Base-by-base conservation (phyloP, 768 basidiomycete genomes). In the Tulasnella sp. region DNA sequence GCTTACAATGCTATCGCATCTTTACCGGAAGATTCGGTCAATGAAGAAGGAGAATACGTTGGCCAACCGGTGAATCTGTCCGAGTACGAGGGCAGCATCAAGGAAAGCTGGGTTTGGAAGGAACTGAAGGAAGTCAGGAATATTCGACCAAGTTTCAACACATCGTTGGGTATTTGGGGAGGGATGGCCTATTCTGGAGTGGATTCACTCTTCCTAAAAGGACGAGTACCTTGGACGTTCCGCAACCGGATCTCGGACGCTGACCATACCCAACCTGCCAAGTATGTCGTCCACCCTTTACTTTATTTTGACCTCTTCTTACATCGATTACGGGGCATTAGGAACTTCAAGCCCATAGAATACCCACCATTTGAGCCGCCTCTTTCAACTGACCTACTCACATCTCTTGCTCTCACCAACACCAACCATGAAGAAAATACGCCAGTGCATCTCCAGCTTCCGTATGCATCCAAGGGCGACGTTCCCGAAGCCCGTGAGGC, bases 381-480 rank as follows among this genome's bases (percentile, higher is more conserved):
- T 8, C 85, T 99, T 17, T 94, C 93, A 6, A 98, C 97, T 37
- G 97, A 99, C 82, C 85, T 99, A 80, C 86, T 99, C 82, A 99
- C 94, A 0, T 92, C 92, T 40, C 87, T 99, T 45, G 87, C 93
- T 2, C 87, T 97, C 64, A 97, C 97, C 8, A 93, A 93, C 0
- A 98, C 97, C 19, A 97, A 97, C 81, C 97, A 99, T 81, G 91
- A 92, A n/a, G 97, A 99, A 82, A 95, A 98, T 82, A 95, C 98
- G 82, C 94, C 91, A 2, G 85, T 94, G 17, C 97, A 99, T 83
- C 85, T 99, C 69, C 87, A 91, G 39, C 88, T 97, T 82, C 90
- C 81, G 9, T 67, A 76, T 70, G 39, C 75, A 9, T 39, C 64
- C 29, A 1, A 40, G 40, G 75, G 69, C 17, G 69, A 76, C 38